Evolutionary conservation across 2,329 filamentous ascomycete genomes (phyloP).

Genomic region (Neofusicoccum umdonicola): DNA sequence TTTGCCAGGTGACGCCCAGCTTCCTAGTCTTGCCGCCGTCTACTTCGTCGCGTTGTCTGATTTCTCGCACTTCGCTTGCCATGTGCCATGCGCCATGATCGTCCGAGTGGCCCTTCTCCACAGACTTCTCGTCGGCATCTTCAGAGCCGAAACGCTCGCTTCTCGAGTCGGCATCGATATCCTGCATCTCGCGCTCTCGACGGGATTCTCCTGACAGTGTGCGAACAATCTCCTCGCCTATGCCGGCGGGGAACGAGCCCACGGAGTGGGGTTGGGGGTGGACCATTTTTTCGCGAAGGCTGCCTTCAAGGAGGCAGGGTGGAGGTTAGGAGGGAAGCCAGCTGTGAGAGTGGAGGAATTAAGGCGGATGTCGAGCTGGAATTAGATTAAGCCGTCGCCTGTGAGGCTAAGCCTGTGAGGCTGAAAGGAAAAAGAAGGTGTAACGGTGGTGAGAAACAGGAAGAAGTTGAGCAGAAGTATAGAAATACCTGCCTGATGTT

Average conservation of each 20-base stretch:
- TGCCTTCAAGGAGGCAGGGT: background rate
- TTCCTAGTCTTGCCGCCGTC: constrained; percentile 6
- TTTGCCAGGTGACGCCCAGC: constrained; percentile 15
- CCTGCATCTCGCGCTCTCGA: background rate
- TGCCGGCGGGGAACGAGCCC: constrained; percentile 3
- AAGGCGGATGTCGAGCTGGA: background rate
- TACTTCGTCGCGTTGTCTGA: background rate
- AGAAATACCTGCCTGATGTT: background rate
- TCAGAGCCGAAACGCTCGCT: constrained; percentile 13
- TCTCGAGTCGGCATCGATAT: constrained; percentile 7
- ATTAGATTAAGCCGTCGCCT: background rate
- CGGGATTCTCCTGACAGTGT: background rate
- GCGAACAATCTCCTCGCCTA: constrained; percentile 9
- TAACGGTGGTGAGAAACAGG: background rate
- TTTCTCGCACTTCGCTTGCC: background rate
- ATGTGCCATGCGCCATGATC: constrained; percentile 3
- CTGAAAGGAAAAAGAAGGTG: background rate
- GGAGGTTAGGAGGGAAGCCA: background rate
- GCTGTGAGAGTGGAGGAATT: background rate
- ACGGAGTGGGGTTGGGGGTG: background rate
- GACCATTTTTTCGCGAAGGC: background rate
- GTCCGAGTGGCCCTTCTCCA: background rate
- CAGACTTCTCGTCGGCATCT: constrained; percentile 1
- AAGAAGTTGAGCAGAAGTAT: background rate
- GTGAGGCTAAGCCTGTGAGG: background rate